Evolutionary conservation across 2,329 filamentous ascomycete genomes (phyloP).

Genomic region (Xylariaceae sp.): DNA sequence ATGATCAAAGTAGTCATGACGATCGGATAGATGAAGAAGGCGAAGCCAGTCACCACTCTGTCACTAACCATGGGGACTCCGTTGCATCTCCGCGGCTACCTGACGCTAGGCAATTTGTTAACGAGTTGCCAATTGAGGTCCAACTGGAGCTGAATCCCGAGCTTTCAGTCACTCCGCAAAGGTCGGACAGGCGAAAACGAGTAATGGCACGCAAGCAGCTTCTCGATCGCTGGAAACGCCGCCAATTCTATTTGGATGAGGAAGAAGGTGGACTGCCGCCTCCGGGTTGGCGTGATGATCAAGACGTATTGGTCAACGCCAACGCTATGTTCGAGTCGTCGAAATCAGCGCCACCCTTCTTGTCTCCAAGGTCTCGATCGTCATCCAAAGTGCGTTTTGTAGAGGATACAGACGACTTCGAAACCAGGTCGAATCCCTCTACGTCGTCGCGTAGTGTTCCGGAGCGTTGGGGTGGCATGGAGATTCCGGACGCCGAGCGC

Average conservation of each 20-base stretch:
- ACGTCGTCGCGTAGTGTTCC: conserved; percentile 67
- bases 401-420: conserved; percentile 64
- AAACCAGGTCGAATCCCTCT: conserved; percentile 65
- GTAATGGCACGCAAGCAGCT: conserved; percentile 47
- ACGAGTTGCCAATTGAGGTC: conserved; percentile 36
- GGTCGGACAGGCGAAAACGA: conserved; percentile 37
- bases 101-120: conserved; percentile 30
- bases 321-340: conserved; percentile 40
- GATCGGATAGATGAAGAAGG: conserved; percentile 22
- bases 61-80: conserved; percentile 6
- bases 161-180: conserved; percentile 33
- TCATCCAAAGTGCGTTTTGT: conserved; percentile 76
- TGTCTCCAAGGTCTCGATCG: conserved; percentile 59
- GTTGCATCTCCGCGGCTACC: conserved; percentile 14
- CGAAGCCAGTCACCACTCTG: conserved; percentile 12
- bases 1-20: conserved; percentile 24
- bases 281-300: conserved; percentile 56
- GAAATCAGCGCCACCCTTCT: conserved; percentile 36
- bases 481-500: conserved; percentile 71
- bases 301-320: conserved; percentile 47
- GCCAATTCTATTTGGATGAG: conserved; percentile 78
- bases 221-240: conserved; percentile 68
- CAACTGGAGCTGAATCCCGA: conserved; percentile 37
- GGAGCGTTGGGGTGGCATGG: conserved; percentile 71
- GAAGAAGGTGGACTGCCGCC: conserved; percentile 70